Base-by-base conservation (phyloP, 1,139 yeast species). In the Sugiyamaella sp. region DNA sequence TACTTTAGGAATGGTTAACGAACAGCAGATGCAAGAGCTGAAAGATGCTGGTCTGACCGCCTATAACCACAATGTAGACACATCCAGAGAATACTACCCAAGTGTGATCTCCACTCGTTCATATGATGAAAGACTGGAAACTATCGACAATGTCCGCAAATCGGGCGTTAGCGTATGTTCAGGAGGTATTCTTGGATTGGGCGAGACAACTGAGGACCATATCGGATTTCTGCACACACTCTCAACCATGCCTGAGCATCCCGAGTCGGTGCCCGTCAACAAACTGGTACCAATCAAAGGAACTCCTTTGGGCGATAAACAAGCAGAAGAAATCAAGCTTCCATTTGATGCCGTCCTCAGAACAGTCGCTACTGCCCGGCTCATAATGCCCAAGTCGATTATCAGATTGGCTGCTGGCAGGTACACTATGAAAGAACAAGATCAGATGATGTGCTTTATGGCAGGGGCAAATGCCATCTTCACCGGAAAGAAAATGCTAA, bases 261-360 rank as follows among this genome's bases (percentile, higher is more conserved):
- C 95, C 0, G 95, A 86, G 67, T 84, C 90, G 1, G 75, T 86
- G 51, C 95, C 95, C n/a, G 86, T 86, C 57, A 86, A 86, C 66
- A 75, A 87, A 60, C 74, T 86, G 49, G 89, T 86, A n/a, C 85
- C 91, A 1, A 86, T 86, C 52, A 80, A 82, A 60, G 95, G 95
- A 1, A 86, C 95, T 0, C 90, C 90, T 16, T 80, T 86, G 74
- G 72, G 71, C 4, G 85, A 80, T 49, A 66, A 72, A n/a, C 66
- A 72, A 24, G 74, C 76, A 51, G 59, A 60, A 9, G 65, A 63
- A 32, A 73, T 77, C 37, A 74, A 75, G 53, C 70, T 86, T 44
- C 73, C 78, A 37, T 80, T 84, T 60, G 89, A 86, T 49, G 80
- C 79, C 25, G 78, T 86, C 21, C 71, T 86, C 39, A 78, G 86